Evolutionary conservation across 2,329 filamentous ascomycete genomes (phyloP).

Genomic region (Fusarium devonianum): DNA sequence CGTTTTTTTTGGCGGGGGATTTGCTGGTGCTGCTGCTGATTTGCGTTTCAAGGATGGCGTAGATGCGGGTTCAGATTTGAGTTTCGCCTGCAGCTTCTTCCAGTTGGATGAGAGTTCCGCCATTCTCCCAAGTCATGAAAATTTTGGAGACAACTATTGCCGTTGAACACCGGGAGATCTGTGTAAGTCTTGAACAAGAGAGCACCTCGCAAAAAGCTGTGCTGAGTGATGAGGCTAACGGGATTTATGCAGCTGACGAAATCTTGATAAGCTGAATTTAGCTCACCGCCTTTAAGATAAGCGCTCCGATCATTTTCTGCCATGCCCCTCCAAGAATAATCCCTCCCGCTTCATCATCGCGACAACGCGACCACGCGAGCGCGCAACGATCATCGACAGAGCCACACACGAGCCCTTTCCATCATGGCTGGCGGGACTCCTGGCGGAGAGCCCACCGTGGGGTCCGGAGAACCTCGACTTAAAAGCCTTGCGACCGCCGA

Average conservation of each 20-base stretch:
- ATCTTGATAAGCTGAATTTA: slow-evolving; percentile 28
- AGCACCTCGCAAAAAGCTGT: slow-evolving; percentile 7
- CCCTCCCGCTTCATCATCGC: slow-evolving; percentile 17
- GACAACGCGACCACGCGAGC: slow-evolving; percentile 19
- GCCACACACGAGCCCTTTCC: slow-evolving; percentile 31
- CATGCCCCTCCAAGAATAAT: slow-evolving; percentile 39
- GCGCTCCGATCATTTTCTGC: slow-evolving; percentile 37
- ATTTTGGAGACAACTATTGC: background rate
- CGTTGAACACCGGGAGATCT: background rate
- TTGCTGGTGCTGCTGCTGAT: slow-evolving; percentile 41
- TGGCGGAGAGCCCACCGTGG: slow-evolving; percentile 61
- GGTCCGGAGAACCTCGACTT: slow-evolving; percentile 65
- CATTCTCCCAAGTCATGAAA: slow-evolving; percentile 38
- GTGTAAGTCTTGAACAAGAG: slow-evolving; percentile 11
- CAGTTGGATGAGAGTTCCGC: slow-evolving; percentile 72
- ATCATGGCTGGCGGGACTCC: slow-evolving; percentile 63
- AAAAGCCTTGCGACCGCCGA: slow-evolving; percentile 86
- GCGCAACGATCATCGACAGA: slow-evolving; percentile 38
- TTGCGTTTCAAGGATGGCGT: slow-evolving; percentile 54
- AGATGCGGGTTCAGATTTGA: slow-evolving; percentile 56
- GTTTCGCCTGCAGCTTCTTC: slow-evolving; percentile 76
- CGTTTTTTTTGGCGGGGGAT: slow-evolving; percentile 41
- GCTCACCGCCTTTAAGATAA: slow-evolving; percentile 42
- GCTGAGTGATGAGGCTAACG: slow-evolving; percentile 21
- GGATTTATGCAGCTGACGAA: slow-evolving; percentile 34